Evolutionary conservation across 176 grass and related monocot species (phyloP).

Genomic region (Typha latifolia): DNA sequence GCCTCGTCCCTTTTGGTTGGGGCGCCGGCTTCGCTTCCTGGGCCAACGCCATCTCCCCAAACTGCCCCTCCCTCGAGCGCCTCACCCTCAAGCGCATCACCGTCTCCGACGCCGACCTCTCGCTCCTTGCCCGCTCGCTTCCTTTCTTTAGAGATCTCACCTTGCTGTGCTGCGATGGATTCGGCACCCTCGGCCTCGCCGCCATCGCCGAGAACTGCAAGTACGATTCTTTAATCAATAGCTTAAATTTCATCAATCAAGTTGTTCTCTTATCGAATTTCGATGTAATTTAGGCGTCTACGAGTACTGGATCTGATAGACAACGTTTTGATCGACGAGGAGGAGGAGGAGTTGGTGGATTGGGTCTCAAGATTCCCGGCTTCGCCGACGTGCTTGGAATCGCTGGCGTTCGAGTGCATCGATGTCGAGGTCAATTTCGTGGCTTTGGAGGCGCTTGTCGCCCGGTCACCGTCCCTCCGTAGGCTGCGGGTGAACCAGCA

Average conservation of each 20-base stretch:
- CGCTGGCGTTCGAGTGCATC: constrained; percentile 72
- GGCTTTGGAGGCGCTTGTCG: constrained; percentile 54
- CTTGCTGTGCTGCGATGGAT: constrained; percentile 86
- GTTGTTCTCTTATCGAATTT: neutral
- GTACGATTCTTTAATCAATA: constrained; percentile 17
- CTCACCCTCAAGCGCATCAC: constrained; percentile 82
- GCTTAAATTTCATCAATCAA: neutral
- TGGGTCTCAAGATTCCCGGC: constrained; percentile 66
- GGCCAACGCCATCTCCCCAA: constrained; percentile 39
- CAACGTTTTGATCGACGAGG: constrained; percentile 48
- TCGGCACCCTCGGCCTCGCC: constrained; percentile 64
- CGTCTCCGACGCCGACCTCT: constrained; percentile 68
- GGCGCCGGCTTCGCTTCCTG: constrained; percentile 63
- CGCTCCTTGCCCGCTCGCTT: constrained; percentile 38
- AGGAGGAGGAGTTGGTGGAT: constrained; percentile 31
- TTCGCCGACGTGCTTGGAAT: constrained; percentile 40
- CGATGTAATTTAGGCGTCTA: constrained; percentile 28
- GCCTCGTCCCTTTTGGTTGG: constrained; percentile 69
- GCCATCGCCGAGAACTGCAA: constrained; percentile 73
- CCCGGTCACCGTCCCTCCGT: constrained; percentile 53
- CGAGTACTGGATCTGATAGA: constrained; percentile 71
- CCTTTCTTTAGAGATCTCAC: constrained; percentile 54
- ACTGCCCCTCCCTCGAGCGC: constrained; percentile 35
- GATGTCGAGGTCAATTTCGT: constrained; percentile 28
- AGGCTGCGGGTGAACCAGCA: constrained; percentile 65